Base-by-base conservation (phyloP, 345 rosid species). In the Corymbia maculata region DNA sequence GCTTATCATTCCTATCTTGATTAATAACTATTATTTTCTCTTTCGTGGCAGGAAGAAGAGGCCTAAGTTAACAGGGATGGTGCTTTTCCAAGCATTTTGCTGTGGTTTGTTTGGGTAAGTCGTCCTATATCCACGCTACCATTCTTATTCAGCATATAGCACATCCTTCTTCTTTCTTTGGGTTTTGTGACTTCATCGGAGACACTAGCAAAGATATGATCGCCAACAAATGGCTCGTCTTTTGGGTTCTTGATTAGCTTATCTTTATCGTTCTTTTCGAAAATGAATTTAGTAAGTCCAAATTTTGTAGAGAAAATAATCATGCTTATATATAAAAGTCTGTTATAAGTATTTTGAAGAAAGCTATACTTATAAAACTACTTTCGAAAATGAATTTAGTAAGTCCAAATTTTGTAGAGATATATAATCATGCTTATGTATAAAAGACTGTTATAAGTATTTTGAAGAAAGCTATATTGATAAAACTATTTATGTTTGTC, bases 21-120 rank as follows among this genome's bases (percentile, higher is more conserved):
- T 5, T 1, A 85, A 50, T 50, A 49, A 13, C 50, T 50, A 26
- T 85, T 85, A 26, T 85, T 4, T 21, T 22, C 28, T 51, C 47
- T 80, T 59, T 24, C 44, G 55, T 87, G 86, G 11, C 89, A 94
- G 95, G 93, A 90, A 92, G 30, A 88, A 49, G 85, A 93, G 93
- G 89, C 95, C 94, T 64, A 93, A 93, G 85, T 75, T 94, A 59
- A 93, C 94, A 36, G 90, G 94, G 93, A 89, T 28, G 26, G 61
- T 95, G n/a, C 79, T 92, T 16, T 86, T 92, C 53, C 93, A 90
- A 89, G 92, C 95, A 55, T 89, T 93, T 90, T 89, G 93, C 47
- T 91, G 93, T 52, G 96, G 93, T 6, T 64, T 89, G 86, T 52
- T 94, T 42, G 97, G 96, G 97, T 95, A 89, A 75, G 92, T 68